Conservation (phyloP, 768 basidiomycete species). For the Xerocomus brunneocitrinus region DNA sequence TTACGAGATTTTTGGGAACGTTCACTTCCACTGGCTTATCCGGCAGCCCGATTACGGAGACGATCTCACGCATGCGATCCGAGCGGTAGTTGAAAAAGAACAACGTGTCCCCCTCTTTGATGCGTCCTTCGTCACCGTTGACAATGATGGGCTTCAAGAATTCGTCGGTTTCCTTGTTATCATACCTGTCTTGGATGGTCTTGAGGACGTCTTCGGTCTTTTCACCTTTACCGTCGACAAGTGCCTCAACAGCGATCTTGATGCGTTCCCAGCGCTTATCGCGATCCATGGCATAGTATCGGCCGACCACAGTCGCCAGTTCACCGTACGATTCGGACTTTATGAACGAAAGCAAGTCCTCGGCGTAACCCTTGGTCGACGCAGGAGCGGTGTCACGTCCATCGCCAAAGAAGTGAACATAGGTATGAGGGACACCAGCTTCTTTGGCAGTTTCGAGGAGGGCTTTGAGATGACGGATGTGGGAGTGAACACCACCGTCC, state of each 20-base stretch:
- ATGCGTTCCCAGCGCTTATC: constrained; percentile 96
- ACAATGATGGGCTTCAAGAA: constrained; percentile 94
- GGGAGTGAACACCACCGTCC: constrained; percentile 96
- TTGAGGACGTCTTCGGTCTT: constrained; percentile 54
- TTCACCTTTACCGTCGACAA: constrained; percentile 67
- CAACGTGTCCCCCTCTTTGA: constrained; percentile 84
- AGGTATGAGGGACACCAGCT: constrained; percentile 76
- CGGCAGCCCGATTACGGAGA: constrained; percentile 70
- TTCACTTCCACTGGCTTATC: constrained; percentile 83
- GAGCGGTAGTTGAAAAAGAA: constrained; percentile 99
- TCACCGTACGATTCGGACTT: constrained; percentile 74
- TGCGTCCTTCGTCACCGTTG: constrained; percentile 69
- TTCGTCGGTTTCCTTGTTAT: constrained; percentile 87
- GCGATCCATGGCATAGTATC: constrained; percentile 97
- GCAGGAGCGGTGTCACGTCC: constrained; percentile 92
- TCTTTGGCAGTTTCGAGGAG: constrained; percentile 89
- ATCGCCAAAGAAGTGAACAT: constrained; percentile 92
- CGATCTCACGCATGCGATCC: constrained; percentile 92
- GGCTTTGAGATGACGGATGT: constrained; percentile 85
- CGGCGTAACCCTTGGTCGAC: constrained; percentile 72
- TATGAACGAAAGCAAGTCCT: constrained; percentile 74
- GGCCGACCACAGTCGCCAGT: constrained; percentile 78
- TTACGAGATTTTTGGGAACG: constrained; percentile 74
- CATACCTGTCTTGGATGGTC: constrained; percentile 69
- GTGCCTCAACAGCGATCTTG: constrained; percentile 83